Percentiles rank a stretch among this genome's conserved stretches.
phyloP scores from a whole-genome alignment of 2,329 filamentous ascomycete genomes.

The Pestalotiopsis sp. region DNA sequence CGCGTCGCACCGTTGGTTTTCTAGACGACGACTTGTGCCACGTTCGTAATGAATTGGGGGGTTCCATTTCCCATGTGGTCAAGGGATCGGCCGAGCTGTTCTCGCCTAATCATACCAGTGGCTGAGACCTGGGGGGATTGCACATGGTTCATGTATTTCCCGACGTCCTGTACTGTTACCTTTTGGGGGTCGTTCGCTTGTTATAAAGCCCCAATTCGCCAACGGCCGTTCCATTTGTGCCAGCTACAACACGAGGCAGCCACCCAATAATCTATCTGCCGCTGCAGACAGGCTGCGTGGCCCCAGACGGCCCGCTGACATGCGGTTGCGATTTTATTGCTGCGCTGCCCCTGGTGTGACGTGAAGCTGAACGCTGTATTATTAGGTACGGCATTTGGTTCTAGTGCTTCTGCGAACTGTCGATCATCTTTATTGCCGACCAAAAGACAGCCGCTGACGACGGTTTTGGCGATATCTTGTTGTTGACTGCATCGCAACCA shows the following conservation, averaged over 20 bases:
- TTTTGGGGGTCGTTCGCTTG: not conserved
- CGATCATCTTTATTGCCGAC: not conserved
- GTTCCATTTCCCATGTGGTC: not conserved
- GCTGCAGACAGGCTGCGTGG: not conserved
- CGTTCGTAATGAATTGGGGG: not conserved
- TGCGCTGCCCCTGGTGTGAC: not conserved
- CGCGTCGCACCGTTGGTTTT: not conserved
- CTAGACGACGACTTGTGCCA: constrained; percentile 2
- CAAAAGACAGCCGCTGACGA: not conserved
- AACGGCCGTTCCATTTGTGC: not conserved
- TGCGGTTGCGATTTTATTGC: not conserved
- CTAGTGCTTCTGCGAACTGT: not conserved
- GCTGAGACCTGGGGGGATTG: constrained; percentile 11
- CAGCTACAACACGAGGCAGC: constrained; percentile 1
- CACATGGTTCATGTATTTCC: not conserved
- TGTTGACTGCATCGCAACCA: not conserved
- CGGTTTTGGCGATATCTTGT: not conserved
- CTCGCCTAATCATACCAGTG: constrained; percentile 6
- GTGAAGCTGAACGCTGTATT: not conserved
- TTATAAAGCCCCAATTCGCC: not conserved
- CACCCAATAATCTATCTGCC: not conserved
- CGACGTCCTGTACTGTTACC: not conserved
- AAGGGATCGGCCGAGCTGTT: not conserved
- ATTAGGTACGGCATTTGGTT: not conserved
- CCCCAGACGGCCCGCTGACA: not conserved